These are phyloP conservation scores for Leishmania arabica DNA, from an alignment of 208 protist genomes.

Conservation along the genomic window DNA sequence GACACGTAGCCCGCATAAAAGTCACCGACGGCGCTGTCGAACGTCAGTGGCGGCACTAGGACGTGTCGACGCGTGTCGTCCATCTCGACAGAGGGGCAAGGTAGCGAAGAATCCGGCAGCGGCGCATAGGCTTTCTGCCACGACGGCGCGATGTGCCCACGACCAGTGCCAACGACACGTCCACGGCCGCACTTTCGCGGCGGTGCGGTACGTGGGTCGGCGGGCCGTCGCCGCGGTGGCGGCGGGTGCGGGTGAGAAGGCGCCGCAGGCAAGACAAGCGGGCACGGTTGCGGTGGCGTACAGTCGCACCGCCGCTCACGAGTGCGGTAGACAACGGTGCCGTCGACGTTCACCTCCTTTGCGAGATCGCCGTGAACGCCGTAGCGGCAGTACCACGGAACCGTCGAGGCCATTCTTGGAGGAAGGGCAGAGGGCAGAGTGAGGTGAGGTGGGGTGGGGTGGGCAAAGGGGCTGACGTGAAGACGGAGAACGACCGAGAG, in stretches of 20 bases:
- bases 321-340: constrained; percentile 43
- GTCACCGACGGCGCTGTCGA: constrained; percentile 6
- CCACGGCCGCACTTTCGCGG: not conserved
- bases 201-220: not conserved
- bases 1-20: constrained; percentile 8
- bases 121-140: not conserved
- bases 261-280: not conserved
- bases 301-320: constrained; percentile 47
- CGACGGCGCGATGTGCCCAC: not conserved
- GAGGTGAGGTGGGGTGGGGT: not conserved
- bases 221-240: not conserved
- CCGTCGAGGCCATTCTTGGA: constrained; percentile 6
- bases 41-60: constrained; percentile 1
- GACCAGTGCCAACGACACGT: not conserved
- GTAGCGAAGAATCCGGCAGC: not conserved
- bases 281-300: constrained; percentile 14
- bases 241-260: not conserved
- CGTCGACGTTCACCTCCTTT: constrained; percentile 38
- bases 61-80: not conserved
- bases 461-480: not conserved
- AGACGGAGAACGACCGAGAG: not conserved
- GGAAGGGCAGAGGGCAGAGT: not conserved
- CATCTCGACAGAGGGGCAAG: not conserved
- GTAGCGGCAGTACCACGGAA: constrained; percentile 51
- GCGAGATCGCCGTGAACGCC: constrained; percentile 43